Percentiles rank a stretch among this genome's conserved stretches.
These are phyloP conservation scores for Penicillium sclerotigenum DNA, from an alignment of 2,329 filamentous ascomycete species.

Conservation along the genomic window DNA sequence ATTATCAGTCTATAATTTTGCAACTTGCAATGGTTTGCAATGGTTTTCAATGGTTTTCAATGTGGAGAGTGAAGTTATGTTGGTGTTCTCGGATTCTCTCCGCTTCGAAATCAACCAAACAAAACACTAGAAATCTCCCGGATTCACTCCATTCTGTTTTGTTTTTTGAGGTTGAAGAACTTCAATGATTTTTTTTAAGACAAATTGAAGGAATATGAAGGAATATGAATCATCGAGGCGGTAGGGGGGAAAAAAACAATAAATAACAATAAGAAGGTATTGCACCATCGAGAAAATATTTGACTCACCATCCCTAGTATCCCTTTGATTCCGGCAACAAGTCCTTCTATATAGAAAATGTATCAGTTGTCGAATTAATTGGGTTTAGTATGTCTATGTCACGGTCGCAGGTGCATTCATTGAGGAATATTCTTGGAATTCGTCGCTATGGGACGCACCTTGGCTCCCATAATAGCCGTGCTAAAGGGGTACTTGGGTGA, in stretches of 20 bases:
- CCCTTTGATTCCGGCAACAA: constrained; percentile 18
- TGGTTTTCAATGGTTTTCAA: background rate
- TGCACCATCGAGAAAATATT: constrained; percentile 25
- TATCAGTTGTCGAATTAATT: background rate
- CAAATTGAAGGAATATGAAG: background rate
- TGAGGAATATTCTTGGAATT: background rate
- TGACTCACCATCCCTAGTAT: constrained; percentile 28
- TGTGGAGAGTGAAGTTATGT: constrained; percentile 21
- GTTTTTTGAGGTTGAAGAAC: background rate
- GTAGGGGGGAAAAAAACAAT: constrained; percentile 17
- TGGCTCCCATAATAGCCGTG: constrained; percentile 33
- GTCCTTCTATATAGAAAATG: constrained; percentile 6
- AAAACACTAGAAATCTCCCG: background rate
- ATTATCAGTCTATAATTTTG: constrained; percentile 19
- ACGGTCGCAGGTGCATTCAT: background rate
- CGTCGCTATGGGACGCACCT: constrained; percentile 23
- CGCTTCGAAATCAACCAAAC: constrained; percentile 6
- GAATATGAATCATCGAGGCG: constrained; percentile 24
- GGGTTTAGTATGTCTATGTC: background rate
- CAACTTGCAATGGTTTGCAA: background rate
- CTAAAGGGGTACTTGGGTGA: constrained; percentile 23
- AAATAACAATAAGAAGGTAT: constrained; percentile 8
- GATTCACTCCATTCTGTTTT: background rate
- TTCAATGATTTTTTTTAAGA: background rate
- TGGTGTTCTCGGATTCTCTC: constrained; percentile 10